Conservation (phyloP, 2,329 filamentous ascomycete species). For the Penicillium sp. region DNA sequence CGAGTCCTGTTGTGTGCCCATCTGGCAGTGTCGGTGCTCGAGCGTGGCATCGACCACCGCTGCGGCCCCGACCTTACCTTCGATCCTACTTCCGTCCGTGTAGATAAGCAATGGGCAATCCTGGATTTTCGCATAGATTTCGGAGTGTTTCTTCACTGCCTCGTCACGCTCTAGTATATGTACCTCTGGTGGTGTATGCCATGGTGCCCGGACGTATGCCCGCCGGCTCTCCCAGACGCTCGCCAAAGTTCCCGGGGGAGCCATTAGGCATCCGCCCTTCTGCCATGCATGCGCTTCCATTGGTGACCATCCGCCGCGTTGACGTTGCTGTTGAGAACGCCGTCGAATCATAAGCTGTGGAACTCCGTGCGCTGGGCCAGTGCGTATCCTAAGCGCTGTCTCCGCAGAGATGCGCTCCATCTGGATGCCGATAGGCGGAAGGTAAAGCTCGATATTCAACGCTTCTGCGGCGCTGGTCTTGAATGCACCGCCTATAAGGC, state of each 20-base stretch:
- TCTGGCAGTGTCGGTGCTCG: background rate
- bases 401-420: slow-evolving; percentile 1
- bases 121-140: background rate
- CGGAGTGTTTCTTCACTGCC: background rate
- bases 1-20: background rate
- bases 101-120: background rate
- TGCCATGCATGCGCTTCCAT: background rate
- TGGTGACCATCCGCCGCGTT: background rate
- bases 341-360: background rate
- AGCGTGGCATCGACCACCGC: background rate
- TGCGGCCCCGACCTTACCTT: background rate
- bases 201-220: background rate
- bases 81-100: slow-evolving; percentile 1
- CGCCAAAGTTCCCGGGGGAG: background rate
- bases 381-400: slow-evolving; percentile 1
- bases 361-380: background rate
- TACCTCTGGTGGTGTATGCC: background rate
- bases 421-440: background rate
- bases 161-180: background rate
- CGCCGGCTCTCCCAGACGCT: background rate
- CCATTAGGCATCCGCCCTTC: background rate
- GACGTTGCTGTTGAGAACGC: background rate
- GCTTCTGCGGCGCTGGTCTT: background rate
- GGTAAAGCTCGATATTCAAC: background rate
- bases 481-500: background rate